phyloP scores from a whole-genome alignment of 2,329 filamentous ascomycete genomes.

The Pseudonectria foliicola region DNA sequence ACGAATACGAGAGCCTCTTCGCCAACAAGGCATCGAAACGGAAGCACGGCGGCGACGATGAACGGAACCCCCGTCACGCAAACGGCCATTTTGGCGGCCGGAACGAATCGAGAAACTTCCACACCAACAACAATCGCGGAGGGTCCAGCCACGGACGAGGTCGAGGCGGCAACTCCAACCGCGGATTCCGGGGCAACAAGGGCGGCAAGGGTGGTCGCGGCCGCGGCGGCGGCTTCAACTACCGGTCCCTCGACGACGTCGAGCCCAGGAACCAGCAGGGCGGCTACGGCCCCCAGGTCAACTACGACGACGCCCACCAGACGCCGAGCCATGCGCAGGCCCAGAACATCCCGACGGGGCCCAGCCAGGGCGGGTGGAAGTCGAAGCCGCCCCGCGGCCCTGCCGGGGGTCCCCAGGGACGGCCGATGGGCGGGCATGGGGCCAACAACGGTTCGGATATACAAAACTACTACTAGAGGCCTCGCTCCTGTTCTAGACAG shows the following conservation, averaged over 20 bases:
- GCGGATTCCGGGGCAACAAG: constrained; percentile 32
- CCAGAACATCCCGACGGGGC: too few species aligned
- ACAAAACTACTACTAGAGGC: constrained; percentile 33
- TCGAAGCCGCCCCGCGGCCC: constrained; percentile 1
- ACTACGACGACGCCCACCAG: constrained; percentile 38
- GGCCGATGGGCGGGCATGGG: constrained; percentile 17
- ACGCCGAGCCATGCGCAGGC: constrained; percentile 21
- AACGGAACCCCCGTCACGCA: constrained; percentile 26
- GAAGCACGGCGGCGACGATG: constrained; percentile 46
- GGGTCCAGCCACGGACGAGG: constrained; percentile 32
- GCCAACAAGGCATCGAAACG: constrained; percentile 55
- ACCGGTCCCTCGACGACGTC: constrained; percentile 63
- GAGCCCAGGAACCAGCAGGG: constrained; percentile 40
- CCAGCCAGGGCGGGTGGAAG: constrained; percentile 5
- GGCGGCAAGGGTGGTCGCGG: constrained; percentile 38
- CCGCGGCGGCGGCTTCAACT: constrained; percentile 45
- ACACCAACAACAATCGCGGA: constrained; percentile 35
- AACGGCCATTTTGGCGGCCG: constrained; percentile 30
- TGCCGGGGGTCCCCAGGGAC: constrained; percentile 8
- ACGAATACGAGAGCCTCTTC: constrained; percentile 56
- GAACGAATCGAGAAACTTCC: constrained; percentile 35
- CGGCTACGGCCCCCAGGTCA: constrained; percentile 35
- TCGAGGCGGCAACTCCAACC: constrained; percentile 28
- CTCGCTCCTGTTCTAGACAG: too few species aligned
- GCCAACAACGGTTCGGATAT: constrained; percentile 26